Conservation (phyloP, 2,329 filamentous ascomycete species). For the Trichoderma guizhouense region DNA sequence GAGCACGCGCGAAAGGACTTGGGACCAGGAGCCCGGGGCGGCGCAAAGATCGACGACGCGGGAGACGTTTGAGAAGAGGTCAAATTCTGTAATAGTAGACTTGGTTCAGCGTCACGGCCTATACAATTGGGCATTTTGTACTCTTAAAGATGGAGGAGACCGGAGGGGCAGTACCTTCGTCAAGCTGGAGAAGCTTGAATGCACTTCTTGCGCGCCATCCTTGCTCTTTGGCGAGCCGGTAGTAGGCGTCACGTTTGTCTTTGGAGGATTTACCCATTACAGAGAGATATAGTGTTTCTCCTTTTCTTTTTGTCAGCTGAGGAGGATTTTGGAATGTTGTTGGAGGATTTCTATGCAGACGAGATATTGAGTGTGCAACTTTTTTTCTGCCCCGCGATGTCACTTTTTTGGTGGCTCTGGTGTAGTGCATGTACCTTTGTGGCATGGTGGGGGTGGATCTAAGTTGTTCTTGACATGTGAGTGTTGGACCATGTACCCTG, state of each 20-base stretch:
- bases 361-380: not conserved
- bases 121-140: not conserved
- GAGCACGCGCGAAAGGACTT: conserved; percentile 87
- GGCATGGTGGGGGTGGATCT: not conserved
- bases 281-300: not conserved
- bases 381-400: conserved; percentile 16
- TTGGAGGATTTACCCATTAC: conserved; percentile 95
- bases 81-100: conserved; percentile 62
- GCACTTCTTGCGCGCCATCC: conserved; percentile 95
- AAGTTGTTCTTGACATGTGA: not conserved
- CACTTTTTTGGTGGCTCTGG: conserved; percentile 9
- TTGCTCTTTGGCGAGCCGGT: conserved; percentile 95
- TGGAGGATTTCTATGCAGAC: not conserved
- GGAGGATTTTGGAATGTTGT: not conserved
- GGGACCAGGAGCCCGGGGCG: conserved; percentile 94
- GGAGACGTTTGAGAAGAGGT: conserved; percentile 85
- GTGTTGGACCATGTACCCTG: not conserved
- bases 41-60: conserved; percentile 95
- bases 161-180: conserved; percentile 56
- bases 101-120: not conserved
- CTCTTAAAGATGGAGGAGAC: not conserved
- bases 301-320: not conserved
- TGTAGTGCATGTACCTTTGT: not conserved
- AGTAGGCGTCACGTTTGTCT: conserved; percentile 97
- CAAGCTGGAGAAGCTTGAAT: conserved; percentile 94